Conservation (phyloP, 2,329 filamentous ascomycete genomes). For the Sporothrix euskadiensis region DNA sequence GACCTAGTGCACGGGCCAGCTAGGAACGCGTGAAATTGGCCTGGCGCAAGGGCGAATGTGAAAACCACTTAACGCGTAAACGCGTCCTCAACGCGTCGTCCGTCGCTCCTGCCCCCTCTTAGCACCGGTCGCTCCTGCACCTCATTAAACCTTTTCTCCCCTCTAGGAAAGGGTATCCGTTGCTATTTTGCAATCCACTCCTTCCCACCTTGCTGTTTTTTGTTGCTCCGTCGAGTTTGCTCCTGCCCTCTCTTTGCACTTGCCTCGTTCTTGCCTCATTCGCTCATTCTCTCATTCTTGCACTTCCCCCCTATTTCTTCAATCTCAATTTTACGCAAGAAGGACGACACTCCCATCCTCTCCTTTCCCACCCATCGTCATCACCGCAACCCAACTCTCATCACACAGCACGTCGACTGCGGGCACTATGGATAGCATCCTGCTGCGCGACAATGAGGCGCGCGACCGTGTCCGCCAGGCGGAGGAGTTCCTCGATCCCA, state of each 20-base stretch:
- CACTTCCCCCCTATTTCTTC: slow-evolving; percentile 2
- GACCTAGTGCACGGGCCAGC: neutral
- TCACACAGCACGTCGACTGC: neutral
- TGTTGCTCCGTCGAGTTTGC: neutral
- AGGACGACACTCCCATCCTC: neutral
- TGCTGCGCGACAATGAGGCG: slow-evolving; percentile 80
- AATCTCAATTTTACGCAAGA: neutral
- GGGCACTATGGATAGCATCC: slow-evolving; percentile 65
- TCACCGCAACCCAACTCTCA: neutral
- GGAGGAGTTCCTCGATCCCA: slow-evolving; percentile 91
- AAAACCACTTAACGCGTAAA: slow-evolving; percentile 33
- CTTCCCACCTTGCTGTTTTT: slow-evolving; percentile 18
- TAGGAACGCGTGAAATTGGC: neutral
- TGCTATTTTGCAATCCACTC: slow-evolving; percentile 20
- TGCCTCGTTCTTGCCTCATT: neutral
- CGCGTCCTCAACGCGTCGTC: slow-evolving; percentile 30
- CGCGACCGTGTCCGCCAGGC: slow-evolving; percentile 81
- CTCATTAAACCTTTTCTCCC: slow-evolving; percentile 25
- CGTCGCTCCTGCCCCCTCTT: slow-evolving; percentile 20
- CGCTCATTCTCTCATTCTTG: neutral
- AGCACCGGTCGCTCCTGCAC: slow-evolving; percentile 8
- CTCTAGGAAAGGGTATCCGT: slow-evolving; percentile 12
- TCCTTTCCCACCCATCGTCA: neutral
- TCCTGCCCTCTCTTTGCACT: neutral
- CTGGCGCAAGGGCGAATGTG: neutral